phyloP scores from a whole-genome alignment of 116 monocot genomes.

The Zostera marina region DNA sequence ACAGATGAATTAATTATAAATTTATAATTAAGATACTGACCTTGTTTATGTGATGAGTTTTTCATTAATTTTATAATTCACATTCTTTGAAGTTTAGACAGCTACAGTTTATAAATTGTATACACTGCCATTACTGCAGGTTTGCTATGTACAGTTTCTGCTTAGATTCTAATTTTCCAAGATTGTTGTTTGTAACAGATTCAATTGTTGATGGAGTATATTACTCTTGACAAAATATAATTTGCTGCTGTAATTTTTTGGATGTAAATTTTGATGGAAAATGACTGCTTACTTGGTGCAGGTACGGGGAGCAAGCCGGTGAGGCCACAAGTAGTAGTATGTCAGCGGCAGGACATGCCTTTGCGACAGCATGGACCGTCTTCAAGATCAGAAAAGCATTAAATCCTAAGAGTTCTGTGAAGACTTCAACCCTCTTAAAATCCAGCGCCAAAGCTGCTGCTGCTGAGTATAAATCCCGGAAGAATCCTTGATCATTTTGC shows the following conservation, averaged over 20 bases:
- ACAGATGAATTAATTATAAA: too few species aligned
- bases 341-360: conserved; percentile 56
- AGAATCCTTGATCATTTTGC: too few species aligned
- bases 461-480: conserved; percentile 14
- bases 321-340: conserved; percentile 34
- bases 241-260: not conserved
- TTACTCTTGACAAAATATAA: not conserved
- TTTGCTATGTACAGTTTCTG: too few species aligned
- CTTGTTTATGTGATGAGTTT: too few species aligned
- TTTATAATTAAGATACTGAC: too few species aligned
- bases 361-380: conserved; percentile 71
- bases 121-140: too few species aligned
- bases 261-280: not conserved
- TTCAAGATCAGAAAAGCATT: conserved; percentile 83
- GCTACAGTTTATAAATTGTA: too few species aligned
- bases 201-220: too few species aligned
- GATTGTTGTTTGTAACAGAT: too few species aligned
- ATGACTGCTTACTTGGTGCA: conserved; percentile 4
- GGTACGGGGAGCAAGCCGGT: conserved; percentile 70
- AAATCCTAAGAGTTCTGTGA: conserved; percentile 52
- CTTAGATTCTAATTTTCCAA: too few species aligned
- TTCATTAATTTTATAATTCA: too few species aligned
- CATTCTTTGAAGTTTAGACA: too few species aligned
- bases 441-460: conserved; percentile 38
- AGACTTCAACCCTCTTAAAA: conserved; percentile 37